Evolutionary conservation across 306 rosid genomes (phyloP).

Genomic region (Prunus dulcis): DNA sequence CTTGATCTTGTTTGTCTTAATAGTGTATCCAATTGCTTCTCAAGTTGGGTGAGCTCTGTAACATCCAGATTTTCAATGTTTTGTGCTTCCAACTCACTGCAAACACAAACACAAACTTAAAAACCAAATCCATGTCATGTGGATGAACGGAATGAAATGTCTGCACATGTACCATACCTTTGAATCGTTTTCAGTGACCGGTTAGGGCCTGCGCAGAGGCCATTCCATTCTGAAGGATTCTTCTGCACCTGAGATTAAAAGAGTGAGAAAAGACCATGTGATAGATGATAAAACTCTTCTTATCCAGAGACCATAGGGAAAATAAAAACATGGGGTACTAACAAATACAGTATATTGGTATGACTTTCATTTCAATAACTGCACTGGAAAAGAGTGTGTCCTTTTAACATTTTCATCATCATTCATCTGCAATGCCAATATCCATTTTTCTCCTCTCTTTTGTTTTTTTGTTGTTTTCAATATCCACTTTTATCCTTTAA

Average conservation of each 20-base stretch:
- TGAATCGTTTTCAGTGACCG: slow-evolving; percentile 12
- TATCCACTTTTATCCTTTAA: not conserved
- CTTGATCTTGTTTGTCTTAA: slow-evolving; percentile 14
- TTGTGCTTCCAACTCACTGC: slow-evolving; percentile 19
- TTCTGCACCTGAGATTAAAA: slow-evolving; percentile 3
- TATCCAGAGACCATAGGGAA: not conserved
- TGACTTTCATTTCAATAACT: not conserved
- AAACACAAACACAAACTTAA: not conserved
- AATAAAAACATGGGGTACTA: not conserved
- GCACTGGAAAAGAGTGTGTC: not conserved
- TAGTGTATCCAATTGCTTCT: slow-evolving; percentile 18
- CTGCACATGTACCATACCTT: slow-evolving; percentile 6
- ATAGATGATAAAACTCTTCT: not conserved
- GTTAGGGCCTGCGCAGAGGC: not conserved
- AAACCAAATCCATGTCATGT: not conserved
- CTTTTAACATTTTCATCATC: not conserved
- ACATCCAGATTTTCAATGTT: slow-evolving; percentile 22
- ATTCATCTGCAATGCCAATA: too few relatives aligned
- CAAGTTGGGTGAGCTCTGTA: slow-evolving; percentile 18
- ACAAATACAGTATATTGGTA: not conserved
- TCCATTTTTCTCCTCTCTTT: too few relatives aligned
- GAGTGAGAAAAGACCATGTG: not conserved
- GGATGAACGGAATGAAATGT: not conserved
- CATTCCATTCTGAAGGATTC: not conserved
- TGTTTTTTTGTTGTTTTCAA: not conserved